Evolutionary conservation across 2,329 filamentous ascomycete species (phyloP).

Genomic region (Pseudogymnoascus pannorum): DNA sequence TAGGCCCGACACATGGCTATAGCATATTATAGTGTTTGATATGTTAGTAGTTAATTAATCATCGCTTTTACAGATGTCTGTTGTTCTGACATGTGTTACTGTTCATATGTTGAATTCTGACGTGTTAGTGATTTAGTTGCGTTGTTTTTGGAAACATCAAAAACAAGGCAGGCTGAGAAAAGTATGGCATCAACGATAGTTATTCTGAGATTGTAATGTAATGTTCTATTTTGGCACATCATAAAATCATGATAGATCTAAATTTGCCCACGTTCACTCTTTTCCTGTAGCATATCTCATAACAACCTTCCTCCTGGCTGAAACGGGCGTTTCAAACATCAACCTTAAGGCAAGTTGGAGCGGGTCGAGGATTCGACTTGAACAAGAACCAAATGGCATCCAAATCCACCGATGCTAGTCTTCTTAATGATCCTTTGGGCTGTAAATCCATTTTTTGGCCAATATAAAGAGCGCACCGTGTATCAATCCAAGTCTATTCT

Average conservation of each 20-base stretch:
- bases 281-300: background rate
- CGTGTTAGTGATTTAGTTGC: background rate
- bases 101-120: background rate
- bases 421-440: background rate
- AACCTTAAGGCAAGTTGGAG: background rate
- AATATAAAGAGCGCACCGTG: background rate
- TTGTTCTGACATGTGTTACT: background rate
- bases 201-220: background rate
- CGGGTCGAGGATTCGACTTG: background rate
- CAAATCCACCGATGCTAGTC: background rate
- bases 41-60: slow-evolving; percentile 7
- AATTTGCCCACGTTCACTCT: background rate
- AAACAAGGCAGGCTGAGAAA: background rate
- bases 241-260: background rate
- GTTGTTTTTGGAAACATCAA: background rate
- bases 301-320: background rate
- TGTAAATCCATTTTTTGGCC: background rate
- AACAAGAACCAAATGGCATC: background rate
- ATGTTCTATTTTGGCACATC: background rate
- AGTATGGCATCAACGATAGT: background rate
- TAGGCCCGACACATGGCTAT: background rate
- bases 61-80: background rate
- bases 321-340: background rate
- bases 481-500: slow-evolving; percentile 22
- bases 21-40: slow-evolving; percentile 7